Evolutionary conservation across 441 rosid genomes (phyloP).

Genomic region (Pelargonium cotyledonis): DNA sequence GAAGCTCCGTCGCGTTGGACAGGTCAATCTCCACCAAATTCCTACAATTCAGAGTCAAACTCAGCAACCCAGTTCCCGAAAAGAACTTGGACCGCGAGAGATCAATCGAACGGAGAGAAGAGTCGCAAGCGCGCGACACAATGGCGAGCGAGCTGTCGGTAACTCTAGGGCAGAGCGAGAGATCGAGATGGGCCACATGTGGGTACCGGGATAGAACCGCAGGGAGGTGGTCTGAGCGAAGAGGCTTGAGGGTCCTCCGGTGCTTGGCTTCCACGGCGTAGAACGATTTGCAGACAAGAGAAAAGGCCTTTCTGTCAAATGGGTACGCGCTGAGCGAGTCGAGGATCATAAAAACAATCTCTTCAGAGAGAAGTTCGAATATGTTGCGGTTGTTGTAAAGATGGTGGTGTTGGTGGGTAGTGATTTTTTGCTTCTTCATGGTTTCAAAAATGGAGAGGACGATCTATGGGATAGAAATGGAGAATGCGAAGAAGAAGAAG

Average conservation of each 20-base stretch:
- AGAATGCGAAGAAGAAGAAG: not conserved
- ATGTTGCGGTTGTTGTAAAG: slow-evolving; percentile 1
- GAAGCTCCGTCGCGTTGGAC: slow-evolving; percentile 25
- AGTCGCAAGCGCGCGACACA: slow-evolving; percentile 10
- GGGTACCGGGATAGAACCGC: slow-evolving; percentile 23
- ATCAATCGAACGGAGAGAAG: slow-evolving; percentile 22
- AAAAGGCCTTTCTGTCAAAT: slow-evolving; percentile 27
- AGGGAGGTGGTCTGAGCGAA: slow-evolving; percentile 17
- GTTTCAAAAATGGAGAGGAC: not conserved
- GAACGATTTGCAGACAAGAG: slow-evolving; percentile 25
- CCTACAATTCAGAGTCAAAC: slow-evolving; percentile 19
- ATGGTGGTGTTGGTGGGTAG: not conserved
- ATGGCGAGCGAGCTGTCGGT: slow-evolving; percentile 16
- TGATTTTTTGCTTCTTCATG: not conserved
- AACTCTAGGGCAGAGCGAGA: slow-evolving; percentile 29
- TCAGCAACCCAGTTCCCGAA: slow-evolving; percentile 22
- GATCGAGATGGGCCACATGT: slow-evolving; percentile 22
- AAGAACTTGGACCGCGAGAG: slow-evolving; percentile 29
- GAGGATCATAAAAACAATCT: slow-evolving; percentile 25
- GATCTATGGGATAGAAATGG: not conserved
- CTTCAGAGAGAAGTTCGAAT: slow-evolving; percentile 26
- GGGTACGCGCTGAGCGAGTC: slow-evolving; percentile 26
- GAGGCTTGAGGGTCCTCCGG: slow-evolving; percentile 25
- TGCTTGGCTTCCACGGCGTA: slow-evolving; percentile 26
- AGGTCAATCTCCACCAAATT: slow-evolving; percentile 28